Percentiles rank a stretch among this genome's conserved stretches.
Conservation (phyloP, 306 rosid species). For the Mucuna pruriens region DNA sequence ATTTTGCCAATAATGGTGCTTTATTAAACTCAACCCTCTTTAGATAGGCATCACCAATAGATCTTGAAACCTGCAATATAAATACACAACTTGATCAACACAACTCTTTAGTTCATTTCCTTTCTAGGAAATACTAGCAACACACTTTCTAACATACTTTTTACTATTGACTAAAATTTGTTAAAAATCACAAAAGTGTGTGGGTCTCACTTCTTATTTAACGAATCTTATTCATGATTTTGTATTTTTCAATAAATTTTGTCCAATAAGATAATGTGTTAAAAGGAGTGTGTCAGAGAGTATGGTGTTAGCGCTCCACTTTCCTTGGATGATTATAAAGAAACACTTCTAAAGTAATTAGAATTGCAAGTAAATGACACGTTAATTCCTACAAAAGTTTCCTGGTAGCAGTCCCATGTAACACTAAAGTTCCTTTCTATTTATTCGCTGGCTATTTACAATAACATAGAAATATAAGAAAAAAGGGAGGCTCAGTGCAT, state of each 20-base stretch:
- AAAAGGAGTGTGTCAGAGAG: too few species aligned
- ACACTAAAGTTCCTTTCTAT: background rate
- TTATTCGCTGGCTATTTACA: background rate
- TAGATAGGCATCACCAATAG: constrained; percentile 96
- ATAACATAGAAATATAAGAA: too few species aligned
- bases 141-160: too few species aligned
- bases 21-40: constrained; percentile 80
- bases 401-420: background rate
- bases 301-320: too few species aligned
- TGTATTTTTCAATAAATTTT: too few species aligned
- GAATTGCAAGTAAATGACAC: background rate
- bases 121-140: too few species aligned
- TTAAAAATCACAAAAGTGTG: too few species aligned
- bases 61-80: constrained; percentile 81
- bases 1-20: constrained; percentile 80
- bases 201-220: too few species aligned
- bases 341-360: background rate
- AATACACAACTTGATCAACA: constrained; percentile 14
- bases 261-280: too few species aligned
- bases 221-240: too few species aligned
- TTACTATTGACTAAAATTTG: too few species aligned
- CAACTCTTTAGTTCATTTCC: constrained; percentile 7
- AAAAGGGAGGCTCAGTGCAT: background rate
- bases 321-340: background rate
- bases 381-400: background rate